These are phyloP conservation scores for Viola pubescens DNA, from an alignment of 441 rosid species.

Conservation along the genomic window DNA sequence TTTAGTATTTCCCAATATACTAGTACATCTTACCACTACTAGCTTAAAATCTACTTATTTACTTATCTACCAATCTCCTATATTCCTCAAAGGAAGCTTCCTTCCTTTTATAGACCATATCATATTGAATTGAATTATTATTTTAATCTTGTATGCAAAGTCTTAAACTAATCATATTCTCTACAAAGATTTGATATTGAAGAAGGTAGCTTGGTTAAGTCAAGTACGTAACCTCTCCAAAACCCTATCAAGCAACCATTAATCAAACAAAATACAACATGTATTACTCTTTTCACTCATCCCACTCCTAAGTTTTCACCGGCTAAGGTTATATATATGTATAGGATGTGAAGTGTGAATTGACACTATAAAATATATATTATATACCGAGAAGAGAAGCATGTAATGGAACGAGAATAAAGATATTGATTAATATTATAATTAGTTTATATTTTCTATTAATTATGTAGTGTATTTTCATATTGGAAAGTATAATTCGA, in stretches of 20 bases:
- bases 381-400: too few species aligned
- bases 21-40: background rate
- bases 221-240: slow-evolving; percentile 21
- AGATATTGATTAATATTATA: too few species aligned
- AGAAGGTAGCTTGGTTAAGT: slow-evolving; percentile 20
- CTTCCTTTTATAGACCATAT: slow-evolving; percentile 8
- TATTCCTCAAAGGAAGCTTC: background rate
- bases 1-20: background rate
- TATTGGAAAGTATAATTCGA: too few species aligned
- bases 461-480: too few species aligned
- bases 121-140: slow-evolving; percentile 23
- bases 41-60: background rate
- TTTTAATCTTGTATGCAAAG: slow-evolving; percentile 20
- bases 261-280: background rate
- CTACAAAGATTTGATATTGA: slow-evolving; percentile 6
- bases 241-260: slow-evolving; percentile 18
- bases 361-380: too few species aligned
- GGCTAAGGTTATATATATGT: background rate
- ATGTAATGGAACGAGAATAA: background rate
- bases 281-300: background rate
- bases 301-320: background rate
- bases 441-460: too few species aligned
- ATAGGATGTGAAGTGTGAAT: background rate
- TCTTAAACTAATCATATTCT: slow-evolving; percentile 18
- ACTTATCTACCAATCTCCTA: background rate